These are phyloP conservation scores for Gaillardinia entomophila DNA, from an alignment of 805 yeast genomes.

Conservation along the genomic window DNA sequence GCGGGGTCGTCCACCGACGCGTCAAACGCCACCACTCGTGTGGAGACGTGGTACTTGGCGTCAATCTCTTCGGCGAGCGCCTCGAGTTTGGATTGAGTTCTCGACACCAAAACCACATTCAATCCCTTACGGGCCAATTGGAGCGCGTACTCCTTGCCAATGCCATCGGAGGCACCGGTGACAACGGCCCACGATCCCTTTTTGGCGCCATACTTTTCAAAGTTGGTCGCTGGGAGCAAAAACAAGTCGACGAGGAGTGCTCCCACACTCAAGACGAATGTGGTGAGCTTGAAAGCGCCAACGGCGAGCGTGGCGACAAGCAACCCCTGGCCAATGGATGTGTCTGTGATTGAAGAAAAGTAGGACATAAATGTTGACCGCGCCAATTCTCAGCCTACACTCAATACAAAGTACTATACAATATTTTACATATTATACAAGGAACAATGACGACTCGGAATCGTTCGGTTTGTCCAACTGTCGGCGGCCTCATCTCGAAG, in stretches of 20 bases:
- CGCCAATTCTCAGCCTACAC: too few species aligned
- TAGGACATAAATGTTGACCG: too few species aligned
- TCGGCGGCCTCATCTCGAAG: too few species aligned
- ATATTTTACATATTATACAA: too few species aligned
- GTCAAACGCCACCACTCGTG: constrained; percentile 71
- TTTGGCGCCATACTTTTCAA: constrained; percentile 69
- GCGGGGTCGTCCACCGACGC: constrained; percentile 56
- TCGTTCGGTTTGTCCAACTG: too few species aligned
- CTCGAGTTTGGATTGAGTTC: constrained; percentile 76
- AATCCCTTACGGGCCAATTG: constrained; percentile 86
- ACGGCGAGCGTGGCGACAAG: constrained; percentile 39
- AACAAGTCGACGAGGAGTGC: constrained; percentile 59
- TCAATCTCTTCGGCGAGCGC: constrained; percentile 58
- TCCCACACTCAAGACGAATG: constrained; percentile 41
- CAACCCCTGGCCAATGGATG: constrained; percentile 11
- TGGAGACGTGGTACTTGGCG: constrained; percentile 50
- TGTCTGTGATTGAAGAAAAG: constrained; percentile 4
- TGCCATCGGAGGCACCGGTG: constrained; percentile 97
- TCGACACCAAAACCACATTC: constrained; percentile 75
- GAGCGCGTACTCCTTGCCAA: constrained; percentile 84
- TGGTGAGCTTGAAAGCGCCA: constrained; percentile 59
- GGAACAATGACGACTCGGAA: too few species aligned
- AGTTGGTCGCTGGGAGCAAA: constrained; percentile 55
- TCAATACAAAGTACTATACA: too few species aligned
- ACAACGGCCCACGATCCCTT: constrained; percentile 83